phyloP scores from a whole-genome alignment of 164 flowering plant genomes.

The Platanus orientalis region DNA sequence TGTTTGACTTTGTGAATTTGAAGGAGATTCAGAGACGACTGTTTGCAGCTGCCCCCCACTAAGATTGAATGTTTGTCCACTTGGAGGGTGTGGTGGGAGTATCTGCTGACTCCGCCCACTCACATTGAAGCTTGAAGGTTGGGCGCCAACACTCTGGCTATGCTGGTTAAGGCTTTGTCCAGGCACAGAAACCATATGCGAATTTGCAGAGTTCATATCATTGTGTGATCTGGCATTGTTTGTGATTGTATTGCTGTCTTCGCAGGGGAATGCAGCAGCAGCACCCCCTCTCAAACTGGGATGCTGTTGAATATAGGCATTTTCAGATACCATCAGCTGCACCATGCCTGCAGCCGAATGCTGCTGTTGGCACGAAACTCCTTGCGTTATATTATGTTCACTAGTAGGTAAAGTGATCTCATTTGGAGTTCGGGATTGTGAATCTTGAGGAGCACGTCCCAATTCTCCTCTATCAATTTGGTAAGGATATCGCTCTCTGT shows the following conservation, averaged over 20 bases:
- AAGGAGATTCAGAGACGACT: conserved; percentile 9
- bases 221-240: not conserved
- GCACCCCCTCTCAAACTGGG: conserved; percentile 3
- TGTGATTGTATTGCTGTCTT: not conserved
- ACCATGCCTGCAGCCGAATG: not conserved
- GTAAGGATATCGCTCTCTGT: conserved; percentile 3
- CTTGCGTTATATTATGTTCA: conserved; percentile 13
- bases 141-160: conserved; percentile 1
- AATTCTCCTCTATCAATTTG: conserved; percentile 21
- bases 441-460: conserved; percentile 13
- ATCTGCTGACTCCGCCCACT: conserved; percentile 8
- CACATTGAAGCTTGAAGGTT: conserved; percentile 13
- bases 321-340: conserved; percentile 15
- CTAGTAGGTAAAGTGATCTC: conserved; percentile 11
- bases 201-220: conserved; percentile 4
- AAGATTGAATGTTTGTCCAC: conserved; percentile 8
- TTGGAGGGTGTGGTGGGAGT: conserved; percentile 5
- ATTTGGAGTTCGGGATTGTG: conserved; percentile 13
- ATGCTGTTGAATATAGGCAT: conserved; percentile 16
- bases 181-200: conserved; percentile 5
- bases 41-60: conserved; percentile 18
- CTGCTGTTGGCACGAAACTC: conserved; percentile 13
- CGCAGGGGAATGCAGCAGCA: conserved; percentile 1
- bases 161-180: conserved; percentile 12
- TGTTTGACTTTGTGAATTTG: conserved; percentile 15